A percentile compares a stretch with the other conserved stretches of the same genome.
Conservation (phyloP, 2,329 filamentous ascomycete species). For the Penicillium sp. region DNA sequence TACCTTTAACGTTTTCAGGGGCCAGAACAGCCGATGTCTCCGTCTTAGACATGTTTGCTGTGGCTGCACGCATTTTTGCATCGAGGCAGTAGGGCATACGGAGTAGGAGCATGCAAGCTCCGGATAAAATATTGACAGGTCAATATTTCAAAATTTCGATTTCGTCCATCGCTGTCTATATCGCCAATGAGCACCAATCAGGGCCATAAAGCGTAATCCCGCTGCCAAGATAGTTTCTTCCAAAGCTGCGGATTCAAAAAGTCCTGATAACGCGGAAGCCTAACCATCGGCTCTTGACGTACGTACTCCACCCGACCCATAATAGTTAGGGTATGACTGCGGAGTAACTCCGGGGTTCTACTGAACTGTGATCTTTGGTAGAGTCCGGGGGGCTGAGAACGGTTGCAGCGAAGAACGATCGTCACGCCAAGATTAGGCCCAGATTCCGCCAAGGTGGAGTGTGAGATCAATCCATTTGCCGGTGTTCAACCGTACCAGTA, state of each 20-base stretch:
- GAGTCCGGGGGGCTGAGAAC: not conserved
- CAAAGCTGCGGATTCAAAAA: not conserved
- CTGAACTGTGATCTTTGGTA: not conserved
- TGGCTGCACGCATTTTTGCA: not conserved
- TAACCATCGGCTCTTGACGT: not conserved
- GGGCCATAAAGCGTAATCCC: not conserved
- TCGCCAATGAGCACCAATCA: not conserved
- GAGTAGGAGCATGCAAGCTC: not conserved
- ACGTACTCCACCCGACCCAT: not conserved
- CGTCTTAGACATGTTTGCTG: not conserved
- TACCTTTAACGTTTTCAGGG: conserved; percentile 7
- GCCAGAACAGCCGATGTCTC: conserved; percentile 3
- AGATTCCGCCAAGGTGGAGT: conserved; percentile 1
- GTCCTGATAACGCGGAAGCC: not conserved
- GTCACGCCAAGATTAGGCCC: conserved; percentile 4
- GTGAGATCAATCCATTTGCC: conserved; percentile 7
- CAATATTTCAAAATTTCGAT: not conserved
- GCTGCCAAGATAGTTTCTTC: conserved; percentile 4
- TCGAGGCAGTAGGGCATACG: not conserved
- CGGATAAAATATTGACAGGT: not conserved
- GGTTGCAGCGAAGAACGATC: not conserved
- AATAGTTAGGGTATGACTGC: not conserved
- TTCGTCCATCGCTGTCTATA: not conserved
- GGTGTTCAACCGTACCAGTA: not conserved
- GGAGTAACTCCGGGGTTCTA: not conserved